These are phyloP conservation scores for Coniochaeta prunicola DNA, from an alignment of 2,329 filamentous ascomycete species.

Conservation along the genomic window DNA sequence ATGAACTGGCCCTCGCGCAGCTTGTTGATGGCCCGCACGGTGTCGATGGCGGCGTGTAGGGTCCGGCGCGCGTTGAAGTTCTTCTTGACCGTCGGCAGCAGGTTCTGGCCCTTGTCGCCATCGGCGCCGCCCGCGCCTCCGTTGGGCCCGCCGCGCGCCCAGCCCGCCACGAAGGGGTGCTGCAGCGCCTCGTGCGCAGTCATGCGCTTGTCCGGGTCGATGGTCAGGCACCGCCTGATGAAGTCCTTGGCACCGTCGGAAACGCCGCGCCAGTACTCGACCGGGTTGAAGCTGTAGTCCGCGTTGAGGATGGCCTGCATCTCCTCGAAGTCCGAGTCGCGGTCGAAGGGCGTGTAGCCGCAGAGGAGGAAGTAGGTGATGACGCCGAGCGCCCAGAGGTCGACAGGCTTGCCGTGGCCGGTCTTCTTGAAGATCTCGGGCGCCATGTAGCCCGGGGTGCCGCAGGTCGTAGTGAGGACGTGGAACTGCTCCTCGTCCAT, in stretches of 20 bases:
- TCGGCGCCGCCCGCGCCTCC: slow-evolving; percentile 37
- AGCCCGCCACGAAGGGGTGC: slow-evolving; percentile 57
- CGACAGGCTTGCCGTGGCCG: slow-evolving; percentile 94
- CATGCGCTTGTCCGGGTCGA: slow-evolving; percentile 81
- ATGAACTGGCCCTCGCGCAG: slow-evolving; percentile 60
- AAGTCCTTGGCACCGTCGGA: slow-evolving; percentile 83
- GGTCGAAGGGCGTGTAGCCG: slow-evolving; percentile 96
- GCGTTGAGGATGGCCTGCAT: slow-evolving; percentile 98
- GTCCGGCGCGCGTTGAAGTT: slow-evolving; percentile 67
- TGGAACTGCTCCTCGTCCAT: slow-evolving; percentile 99
- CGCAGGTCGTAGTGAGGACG: slow-evolving; percentile 93
- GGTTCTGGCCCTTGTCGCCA: slow-evolving; percentile 47
- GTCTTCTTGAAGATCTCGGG: slow-evolving; percentile 99
- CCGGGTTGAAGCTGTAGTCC: slow-evolving; percentile 90
- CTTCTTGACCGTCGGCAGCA: slow-evolving; percentile 64
- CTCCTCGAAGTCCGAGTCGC: slow-evolving; percentile 95
- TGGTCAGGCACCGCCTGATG: slow-evolving; percentile 83
- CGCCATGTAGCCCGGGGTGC: slow-evolving; percentile 97
- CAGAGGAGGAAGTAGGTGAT: slow-evolving; percentile 98
- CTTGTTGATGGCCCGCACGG: slow-evolving; percentile 65
- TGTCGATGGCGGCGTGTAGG: slow-evolving; percentile 64
- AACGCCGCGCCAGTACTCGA: slow-evolving; percentile 95
- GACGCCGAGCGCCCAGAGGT: slow-evolving; percentile 96
- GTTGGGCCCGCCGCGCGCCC: slow-evolving; percentile 23
- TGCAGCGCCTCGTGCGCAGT: slow-evolving; percentile 75